Percentiles rank a stretch among this genome's conserved stretches.
Evolutionary conservation across 2,329 filamentous ascomycete genomes (phyloP).

Genomic region (Colletotrichum cereale): DNA sequence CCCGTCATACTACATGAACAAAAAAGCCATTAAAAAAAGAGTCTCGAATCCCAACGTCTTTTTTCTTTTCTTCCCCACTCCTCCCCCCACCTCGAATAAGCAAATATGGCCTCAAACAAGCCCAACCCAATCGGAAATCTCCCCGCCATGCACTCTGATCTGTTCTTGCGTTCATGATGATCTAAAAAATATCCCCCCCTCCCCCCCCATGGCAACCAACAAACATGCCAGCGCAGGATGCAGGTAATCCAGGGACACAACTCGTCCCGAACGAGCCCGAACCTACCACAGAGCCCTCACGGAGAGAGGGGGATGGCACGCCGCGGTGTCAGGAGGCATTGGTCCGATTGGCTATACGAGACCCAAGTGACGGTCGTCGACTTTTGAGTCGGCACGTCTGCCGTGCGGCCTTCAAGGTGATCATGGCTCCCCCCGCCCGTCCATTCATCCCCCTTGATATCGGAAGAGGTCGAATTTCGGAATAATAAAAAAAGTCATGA

Average conservation of each 20-base stretch:
- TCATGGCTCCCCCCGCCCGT: too few relatives aligned
- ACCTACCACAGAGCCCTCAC: background rate
- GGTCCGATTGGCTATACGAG: background rate
- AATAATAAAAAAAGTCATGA: too few relatives aligned
- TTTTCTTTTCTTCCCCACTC: too few relatives aligned
- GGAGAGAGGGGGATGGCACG: background rate
- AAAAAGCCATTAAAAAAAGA: conserved; percentile 1
- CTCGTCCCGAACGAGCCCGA: background rate
- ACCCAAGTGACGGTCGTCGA: background rate
- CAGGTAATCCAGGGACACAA: background rate
- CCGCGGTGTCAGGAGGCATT: background rate
- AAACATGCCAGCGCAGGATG: background rate
- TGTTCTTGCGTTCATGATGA: background rate
- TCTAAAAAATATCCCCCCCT: conserved; percentile 18
- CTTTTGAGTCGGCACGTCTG: background rate
- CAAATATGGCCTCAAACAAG: conserved; percentile 18
- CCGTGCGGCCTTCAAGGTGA: background rate
- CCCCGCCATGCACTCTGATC: conserved; percentile 1
- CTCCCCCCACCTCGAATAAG: conserved; percentile 21
- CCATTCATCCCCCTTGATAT: background rate
- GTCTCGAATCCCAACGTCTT: conserved; percentile 1
- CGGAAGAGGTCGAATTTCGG: background rate
- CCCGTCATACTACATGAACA: conserved; percentile 20
- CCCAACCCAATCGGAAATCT: conserved; percentile 30
- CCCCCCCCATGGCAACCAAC: background rate